A percentile compares a stretch with the other conserved stretches of the same genome.
These are phyloP conservation scores for Skeletonema grethae DNA, from an alignment of 108 stramenopile species.

Conservation along the genomic window DNA sequence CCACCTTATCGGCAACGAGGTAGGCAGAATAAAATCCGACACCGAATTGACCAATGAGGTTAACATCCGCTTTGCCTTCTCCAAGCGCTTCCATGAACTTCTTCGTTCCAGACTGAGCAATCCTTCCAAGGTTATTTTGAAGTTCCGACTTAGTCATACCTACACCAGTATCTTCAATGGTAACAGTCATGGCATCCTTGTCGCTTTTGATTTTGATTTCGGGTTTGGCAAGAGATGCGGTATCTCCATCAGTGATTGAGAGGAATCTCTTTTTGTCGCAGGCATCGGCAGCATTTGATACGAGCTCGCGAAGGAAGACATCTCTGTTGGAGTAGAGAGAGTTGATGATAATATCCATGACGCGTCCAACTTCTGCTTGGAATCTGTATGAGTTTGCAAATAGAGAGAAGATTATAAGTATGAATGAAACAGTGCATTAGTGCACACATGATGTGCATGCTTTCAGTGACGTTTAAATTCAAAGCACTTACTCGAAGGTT, in stretches of 20 bases:
- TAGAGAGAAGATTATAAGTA: too few relatives aligned
- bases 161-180: conserved; percentile 95
- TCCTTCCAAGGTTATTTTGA: conserved; percentile 93
- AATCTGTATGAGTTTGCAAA: conserved; percentile 56
- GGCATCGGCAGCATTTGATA: conserved; percentile 95
- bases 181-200: conserved; percentile 76
- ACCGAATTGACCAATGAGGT: conserved; percentile 98
- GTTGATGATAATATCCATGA: conserved; percentile 99
- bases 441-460: conserved; percentile 29
- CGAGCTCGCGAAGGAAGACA: conserved; percentile 84
- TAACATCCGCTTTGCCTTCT: conserved; percentile 80
- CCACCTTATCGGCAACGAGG: conserved; percentile 94
- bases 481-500: conserved; percentile 64
- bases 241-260: conserved; percentile 54
- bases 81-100: conserved; percentile 89
- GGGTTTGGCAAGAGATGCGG: conserved; percentile 39
- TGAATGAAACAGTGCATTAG: not conserved
- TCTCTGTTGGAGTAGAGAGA: conserved; percentile 91
- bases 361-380: conserved; percentile 92
- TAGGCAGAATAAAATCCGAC: conserved; percentile 99
- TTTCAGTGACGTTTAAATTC: not conserved
- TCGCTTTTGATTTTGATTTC: conserved; percentile 82
- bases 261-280: conserved; percentile 99
- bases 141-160: conserved; percentile 96
- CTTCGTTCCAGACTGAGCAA: conserved; percentile 92